A percentile compares a stretch with the other conserved stretches of the same genome.
Evolutionary conservation across 2,329 filamentous ascomycete species (phyloP).

Genomic region (Sclerotinia spermophila): DNA sequence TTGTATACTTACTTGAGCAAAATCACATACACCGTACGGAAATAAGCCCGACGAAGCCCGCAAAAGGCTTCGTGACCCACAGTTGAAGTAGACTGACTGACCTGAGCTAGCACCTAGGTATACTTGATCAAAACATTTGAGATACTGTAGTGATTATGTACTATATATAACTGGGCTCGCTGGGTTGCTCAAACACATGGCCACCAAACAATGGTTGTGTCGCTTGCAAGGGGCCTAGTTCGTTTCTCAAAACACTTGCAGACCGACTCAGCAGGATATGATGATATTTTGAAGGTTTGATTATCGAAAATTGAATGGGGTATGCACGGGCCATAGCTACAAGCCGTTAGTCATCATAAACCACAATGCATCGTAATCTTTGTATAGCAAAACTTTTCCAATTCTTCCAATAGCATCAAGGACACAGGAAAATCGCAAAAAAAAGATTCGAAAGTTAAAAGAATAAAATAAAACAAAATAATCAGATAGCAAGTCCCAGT

Average conservation of each 20-base stretch:
- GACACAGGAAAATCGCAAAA: neutral
- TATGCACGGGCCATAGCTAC: neutral
- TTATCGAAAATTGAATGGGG: too few relatives aligned
- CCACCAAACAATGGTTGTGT: neutral
- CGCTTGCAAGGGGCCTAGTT: neutral
- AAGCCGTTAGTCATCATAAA: neutral
- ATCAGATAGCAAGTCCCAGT: conserved; percentile 25
- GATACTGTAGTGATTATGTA: too few relatives aligned
- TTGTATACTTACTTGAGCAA: neutral
- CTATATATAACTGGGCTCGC: neutral
- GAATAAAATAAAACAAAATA: neutral
- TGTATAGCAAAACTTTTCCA: neutral
- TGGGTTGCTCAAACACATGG: neutral
- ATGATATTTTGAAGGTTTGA: neutral
- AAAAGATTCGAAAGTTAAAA: neutral
- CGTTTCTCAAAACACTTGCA: neutral
- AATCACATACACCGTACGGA: neutral
- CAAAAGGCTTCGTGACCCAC: neutral
- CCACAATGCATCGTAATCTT: neutral
- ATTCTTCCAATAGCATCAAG: too few relatives aligned
- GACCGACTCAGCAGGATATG: neutral
- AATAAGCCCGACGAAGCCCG: neutral
- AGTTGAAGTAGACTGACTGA: neutral
- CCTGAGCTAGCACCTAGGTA: neutral
- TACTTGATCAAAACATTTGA: neutral